Percentiles rank a stretch among this genome's conserved stretches.
phyloP scores from a whole-genome alignment of 2,329 filamentous ascomycete genomes.

The Apiospora arundinis region DNA sequence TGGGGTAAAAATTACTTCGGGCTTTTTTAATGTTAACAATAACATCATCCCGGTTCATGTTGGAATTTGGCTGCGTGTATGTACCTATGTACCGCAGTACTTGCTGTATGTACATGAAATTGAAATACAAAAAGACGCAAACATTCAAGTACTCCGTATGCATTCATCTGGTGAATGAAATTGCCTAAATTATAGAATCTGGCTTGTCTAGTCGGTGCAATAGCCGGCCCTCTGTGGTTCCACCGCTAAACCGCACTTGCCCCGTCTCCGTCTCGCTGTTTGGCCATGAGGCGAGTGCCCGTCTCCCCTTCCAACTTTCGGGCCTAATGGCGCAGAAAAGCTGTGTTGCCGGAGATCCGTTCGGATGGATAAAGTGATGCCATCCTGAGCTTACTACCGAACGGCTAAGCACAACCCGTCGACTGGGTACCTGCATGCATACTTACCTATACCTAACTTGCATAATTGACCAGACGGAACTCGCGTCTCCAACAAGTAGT shows the following conservation, averaged over 20 bases:
- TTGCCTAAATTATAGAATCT: no score
- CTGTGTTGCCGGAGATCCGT: constrained; percentile 5
- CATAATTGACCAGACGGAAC: no score
- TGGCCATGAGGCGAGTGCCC: not conserved
- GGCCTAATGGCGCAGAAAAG: not conserved
- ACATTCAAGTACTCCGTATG: no score
- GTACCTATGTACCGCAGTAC: no score
- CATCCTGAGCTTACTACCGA: not conserved
- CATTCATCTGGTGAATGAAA: no score
- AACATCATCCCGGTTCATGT: constrained; percentile 2
- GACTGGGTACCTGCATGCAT: constrained; percentile 7
- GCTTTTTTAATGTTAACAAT: not conserved
- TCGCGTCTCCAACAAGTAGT: no score
- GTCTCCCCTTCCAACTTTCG: constrained; percentile 10
- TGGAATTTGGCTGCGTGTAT: no score
- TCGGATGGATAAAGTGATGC: not conserved
- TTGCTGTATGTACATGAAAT: no score
- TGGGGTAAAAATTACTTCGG: not conserved
- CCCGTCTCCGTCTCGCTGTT: constrained; percentile 12
- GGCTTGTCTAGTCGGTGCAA: not conserved
- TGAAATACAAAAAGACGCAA: no score
- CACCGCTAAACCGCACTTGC: not conserved
- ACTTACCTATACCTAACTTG: no score
- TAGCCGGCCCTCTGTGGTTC: not conserved
- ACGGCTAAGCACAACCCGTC: not conserved